Percentiles rank a stretch among this genome's conserved stretches.
Conservation (phyloP, 2,329 filamentous ascomycete genomes). For the Aspergillus pseudotamarii region DNA sequence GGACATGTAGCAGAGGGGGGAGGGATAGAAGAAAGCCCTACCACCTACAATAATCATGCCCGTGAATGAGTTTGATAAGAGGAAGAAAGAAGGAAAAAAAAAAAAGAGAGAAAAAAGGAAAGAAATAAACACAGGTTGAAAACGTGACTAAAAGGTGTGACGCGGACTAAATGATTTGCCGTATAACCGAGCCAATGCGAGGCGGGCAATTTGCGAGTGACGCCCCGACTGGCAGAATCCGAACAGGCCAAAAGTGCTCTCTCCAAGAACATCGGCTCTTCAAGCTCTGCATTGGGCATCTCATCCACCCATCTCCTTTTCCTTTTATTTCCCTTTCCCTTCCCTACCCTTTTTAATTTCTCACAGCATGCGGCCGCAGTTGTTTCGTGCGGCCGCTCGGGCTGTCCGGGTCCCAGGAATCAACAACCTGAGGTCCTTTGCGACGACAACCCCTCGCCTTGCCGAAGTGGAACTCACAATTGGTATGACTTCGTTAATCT, state of each 20-base stretch:
- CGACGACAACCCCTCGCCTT: conserved; percentile 73
- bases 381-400: conserved; percentile 64
- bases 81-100: conserved; percentile 36
- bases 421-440: conserved; percentile 75
- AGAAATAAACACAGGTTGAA: neutral
- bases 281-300: conserved; percentile 27
- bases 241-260: conserved; percentile 33
- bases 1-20: conserved; percentile 65
- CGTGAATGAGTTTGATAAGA: conserved; percentile 58
- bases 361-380: conserved; percentile 65
- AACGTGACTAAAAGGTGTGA: conserved; percentile 24
- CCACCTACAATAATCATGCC: conserved; percentile 69
- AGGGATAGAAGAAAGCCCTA: conserved; percentile 50
- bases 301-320: conserved; percentile 19
- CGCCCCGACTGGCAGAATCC: conserved; percentile 35
- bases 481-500: conserved; percentile 59
- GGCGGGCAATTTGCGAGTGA: conserved; percentile 42
- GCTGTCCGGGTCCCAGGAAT: conserved; percentile 55
- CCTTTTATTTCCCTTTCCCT: conserved; percentile 18
- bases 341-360: conserved; percentile 17
- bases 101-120: conserved; percentile 6
- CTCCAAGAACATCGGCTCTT: conserved; percentile 21
- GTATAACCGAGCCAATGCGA: conserved; percentile 41
- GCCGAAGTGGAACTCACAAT: conserved; percentile 97
- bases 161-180: conserved; percentile 35